Base-by-base conservation (phyloP, 495 filamentous ascomycete species). In the Corynascus novoguineensis region DNA sequence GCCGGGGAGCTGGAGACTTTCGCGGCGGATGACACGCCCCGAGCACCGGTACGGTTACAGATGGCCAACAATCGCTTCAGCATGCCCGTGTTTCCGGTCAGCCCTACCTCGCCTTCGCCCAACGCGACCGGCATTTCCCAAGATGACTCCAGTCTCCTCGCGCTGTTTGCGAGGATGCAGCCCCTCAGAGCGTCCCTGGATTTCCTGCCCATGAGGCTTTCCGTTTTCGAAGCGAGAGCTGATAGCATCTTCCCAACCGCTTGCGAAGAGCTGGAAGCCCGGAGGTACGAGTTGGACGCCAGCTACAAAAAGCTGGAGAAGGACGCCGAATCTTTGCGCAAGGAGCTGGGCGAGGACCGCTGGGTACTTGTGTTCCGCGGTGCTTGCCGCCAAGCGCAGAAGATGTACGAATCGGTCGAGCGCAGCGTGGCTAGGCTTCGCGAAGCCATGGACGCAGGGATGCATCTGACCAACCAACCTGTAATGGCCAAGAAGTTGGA, bases 351-450 rank as follows among this genome's bases (percentile, higher is more conserved):
- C 19, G 93, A 98, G 66, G 93, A 98, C 63, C 83, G 89, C 27
- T 98, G 93, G 93, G 86, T 98, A 47, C 75, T 93, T 40, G 88
- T 96, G 5, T 98, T 98, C 73, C 81, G 93, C 56, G 89, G 90
- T 60, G 92, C 93, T n/a, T 90, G 89, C 15, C 81, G 85, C 41
- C 90, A 97, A 71, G 92, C 91, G 14, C 83, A 92, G 57, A 92
- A 95, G 69, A 91, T 98, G 89, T 90, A 88, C 62, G 89, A 95
- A 56, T 95, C 90, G 2, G 87, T 97, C 4, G 88, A 91, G 60
- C 80, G 91, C 53, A 92, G 90, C 67, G 83, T 92, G 54, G 73
- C 69, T 34, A 95, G 92, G 66, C 76, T 98, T 21, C 84, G 83
- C 57, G 92, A 97, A 64, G 86, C 83, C 19, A 72, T 92, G 15